These are phyloP conservation scores for Lotus japonicus DNA, from an alignment of 306 rosid species.

Conservation along the genomic window DNA sequence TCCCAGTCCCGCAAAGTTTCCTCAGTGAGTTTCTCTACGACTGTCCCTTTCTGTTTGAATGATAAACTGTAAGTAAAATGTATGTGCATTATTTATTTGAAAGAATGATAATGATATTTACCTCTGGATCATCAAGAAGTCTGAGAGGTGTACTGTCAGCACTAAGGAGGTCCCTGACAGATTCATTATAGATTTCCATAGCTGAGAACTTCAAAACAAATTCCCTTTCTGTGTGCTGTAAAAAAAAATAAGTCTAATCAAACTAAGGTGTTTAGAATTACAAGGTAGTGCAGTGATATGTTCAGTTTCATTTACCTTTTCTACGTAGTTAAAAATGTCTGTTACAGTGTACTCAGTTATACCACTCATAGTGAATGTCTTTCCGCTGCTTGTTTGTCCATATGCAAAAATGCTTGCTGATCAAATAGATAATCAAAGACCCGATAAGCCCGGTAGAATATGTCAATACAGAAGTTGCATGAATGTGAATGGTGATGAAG, in stretches of 20 bases:
- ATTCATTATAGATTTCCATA: constrained; percentile 91
- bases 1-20: constrained; percentile 73
- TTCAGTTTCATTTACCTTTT: constrained; percentile 44
- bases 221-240: constrained; percentile 75
- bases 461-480: not conserved
- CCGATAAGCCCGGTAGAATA: not conserved
- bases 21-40: constrained; percentile 80
- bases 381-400: constrained; percentile 98
- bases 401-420: constrained; percentile 95
- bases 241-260: constrained; percentile 21
- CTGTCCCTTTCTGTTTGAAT: constrained; percentile 78
- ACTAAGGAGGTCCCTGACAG: constrained; percentile 93
- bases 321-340: constrained; percentile 62
- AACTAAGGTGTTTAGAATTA: constrained; percentile 17
- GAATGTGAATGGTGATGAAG: constrained; percentile 3
- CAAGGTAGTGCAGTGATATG: not conserved
- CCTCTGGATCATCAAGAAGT: constrained; percentile 99
- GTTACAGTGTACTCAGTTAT: constrained; percentile 62
- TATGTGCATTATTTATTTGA: not conserved
- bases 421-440: constrained; percentile 19
- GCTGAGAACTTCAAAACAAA: constrained; percentile 81
- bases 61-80: constrained; percentile 21
- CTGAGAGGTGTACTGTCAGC: constrained; percentile 68
- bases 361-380: constrained; percentile 88
- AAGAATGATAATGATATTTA: constrained; percentile 22